Base-by-base conservation (phyloP, 305 asterid species). In the Euphrasia arctica region DNA sequence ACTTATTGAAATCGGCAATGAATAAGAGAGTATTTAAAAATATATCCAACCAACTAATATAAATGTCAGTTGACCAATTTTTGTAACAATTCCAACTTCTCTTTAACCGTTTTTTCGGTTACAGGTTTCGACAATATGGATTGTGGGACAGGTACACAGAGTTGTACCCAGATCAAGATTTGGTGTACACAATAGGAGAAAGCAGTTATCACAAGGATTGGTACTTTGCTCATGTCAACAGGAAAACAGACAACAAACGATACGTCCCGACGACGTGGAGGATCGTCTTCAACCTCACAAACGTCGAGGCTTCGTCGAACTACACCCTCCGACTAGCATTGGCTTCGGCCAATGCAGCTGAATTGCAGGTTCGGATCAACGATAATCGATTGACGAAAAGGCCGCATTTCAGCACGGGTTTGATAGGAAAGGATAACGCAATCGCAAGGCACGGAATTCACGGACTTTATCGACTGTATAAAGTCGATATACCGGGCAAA, bases 101-200 rank as follows among this genome's bases (percentile, higher is more conserved):
- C 27, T 2, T 14, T 43, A 8, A 43, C 2, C 54, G n/a, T 13
- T 14, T 14, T n/a, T 3, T 7, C 41, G 13, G 14, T 9, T 45
- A 50, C 78, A 86, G 96, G 81, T 90, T 66, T 34, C 77, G 97
- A 72, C 96, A 88, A 63, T 91, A 88, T 14, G 97, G 97, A 25
- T 76, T 91, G 57, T 91, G 97, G 97, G 96, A 91, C 54, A 74
- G 95, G 51, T 91, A 91, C 56, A 64, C 96, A 8, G 93, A 91
- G 4, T 28, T 84, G 36, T 91, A 91, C 78, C 91, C 96, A 4
- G 73, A 69, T 27, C 70, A 74, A 41, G 91, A 91, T 77, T 80
- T 91, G 64, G 80, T 82, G 10, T 88, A 72, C 73, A 68, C 76
- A 2, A 68, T 88, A 48, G 93, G 85, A 63, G 41, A 70, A 13